Percentiles rank a stretch among this genome's conserved stretches.
Conservation (phyloP, 352 stramenopile genomes). For the Phytophthora sojae region DNA sequence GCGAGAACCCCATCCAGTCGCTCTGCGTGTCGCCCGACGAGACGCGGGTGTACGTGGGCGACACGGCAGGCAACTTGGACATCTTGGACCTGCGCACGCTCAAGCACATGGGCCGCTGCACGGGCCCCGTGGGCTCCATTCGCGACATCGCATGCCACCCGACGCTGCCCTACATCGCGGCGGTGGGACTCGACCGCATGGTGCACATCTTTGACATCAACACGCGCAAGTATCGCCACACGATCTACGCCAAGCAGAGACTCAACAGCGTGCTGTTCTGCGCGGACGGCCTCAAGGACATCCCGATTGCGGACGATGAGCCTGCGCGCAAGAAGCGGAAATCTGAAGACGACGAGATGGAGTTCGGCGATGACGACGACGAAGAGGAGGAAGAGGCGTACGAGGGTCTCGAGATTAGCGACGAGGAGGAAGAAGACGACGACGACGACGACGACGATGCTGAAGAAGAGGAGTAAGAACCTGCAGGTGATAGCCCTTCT, state of each 20-base stretch:
- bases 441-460: constrained; percentile 62
- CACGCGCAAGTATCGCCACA: constrained; percentile 75
- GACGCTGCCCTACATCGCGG: constrained; percentile 90
- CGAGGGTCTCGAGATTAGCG: constrained; percentile 83
- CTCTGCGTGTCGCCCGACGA: constrained; percentile 76
- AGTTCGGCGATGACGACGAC: constrained; percentile 50
- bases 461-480: constrained; percentile 35
- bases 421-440: constrained; percentile 62
- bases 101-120: constrained; percentile 87
- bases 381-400: constrained; percentile 87
- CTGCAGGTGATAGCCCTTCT: constrained; percentile 9
- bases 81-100: constrained; percentile 91
- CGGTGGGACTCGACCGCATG: constrained; percentile 94
- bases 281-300: constrained; percentile 77
- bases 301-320: constrained; percentile 41
- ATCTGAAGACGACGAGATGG: constrained; percentile 46
- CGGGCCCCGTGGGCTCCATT: constrained; percentile 91
- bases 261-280: constrained; percentile 94
- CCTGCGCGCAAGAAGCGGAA: constrained; percentile 64
- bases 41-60: constrained; percentile 85
- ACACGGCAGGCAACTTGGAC: constrained; percentile 91
- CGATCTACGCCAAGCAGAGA: constrained; percentile 87
- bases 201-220: constrained; percentile 94
- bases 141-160: constrained; percentile 90
- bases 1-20: constrained; percentile 80